phyloP scores from a whole-genome alignment of 371 early-diverging fungal species.

The Funneliformis caledonium region DNA sequence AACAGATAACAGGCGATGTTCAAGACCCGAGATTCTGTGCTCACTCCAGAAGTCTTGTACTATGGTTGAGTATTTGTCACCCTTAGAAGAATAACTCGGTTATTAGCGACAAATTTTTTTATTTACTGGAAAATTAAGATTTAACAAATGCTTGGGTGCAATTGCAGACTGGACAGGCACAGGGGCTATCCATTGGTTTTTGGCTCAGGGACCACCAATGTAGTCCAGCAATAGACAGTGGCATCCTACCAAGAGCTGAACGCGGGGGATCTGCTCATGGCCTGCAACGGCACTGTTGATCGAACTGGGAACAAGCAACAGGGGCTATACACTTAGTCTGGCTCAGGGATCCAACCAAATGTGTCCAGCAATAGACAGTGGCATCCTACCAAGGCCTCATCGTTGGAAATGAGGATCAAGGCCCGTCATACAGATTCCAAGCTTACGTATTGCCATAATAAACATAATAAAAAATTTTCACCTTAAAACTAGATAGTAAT shows the following conservation, averaged over 20 bases:
- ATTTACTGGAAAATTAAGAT: too few species aligned
- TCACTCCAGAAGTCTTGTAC: constrained; percentile 21
- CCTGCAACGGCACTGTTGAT: constrained; percentile 18
- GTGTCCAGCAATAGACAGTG: constrained; percentile 37
- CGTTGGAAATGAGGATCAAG: background rate
- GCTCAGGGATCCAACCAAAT: constrained; percentile 24
- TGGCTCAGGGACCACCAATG: constrained; percentile 2
- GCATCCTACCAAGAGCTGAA: constrained; percentile 30
- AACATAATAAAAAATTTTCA: constrained; percentile 20
- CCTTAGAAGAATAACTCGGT: background rate
- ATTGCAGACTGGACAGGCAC: constrained; percentile 26
- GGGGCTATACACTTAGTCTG: constrained; percentile 27
- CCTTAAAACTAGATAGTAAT: constrained; percentile 27
- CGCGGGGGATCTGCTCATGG: background rate
- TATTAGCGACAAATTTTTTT: too few species aligned
- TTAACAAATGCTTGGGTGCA: background rate
- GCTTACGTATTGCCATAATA: background rate
- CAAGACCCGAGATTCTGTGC: background rate
- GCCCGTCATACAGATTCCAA: constrained; percentile 33
- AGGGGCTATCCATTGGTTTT: constrained; percentile 8
- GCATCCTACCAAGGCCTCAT: constrained; percentile 34
- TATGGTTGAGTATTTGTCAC: constrained; percentile 14
- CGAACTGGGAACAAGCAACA: constrained; percentile 28
- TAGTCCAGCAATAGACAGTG: constrained; percentile 36
- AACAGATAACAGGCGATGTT: background rate